phyloP scores from a whole-genome alignment of 805 yeast genomes.

The Teunomyces pallodes region DNA sequence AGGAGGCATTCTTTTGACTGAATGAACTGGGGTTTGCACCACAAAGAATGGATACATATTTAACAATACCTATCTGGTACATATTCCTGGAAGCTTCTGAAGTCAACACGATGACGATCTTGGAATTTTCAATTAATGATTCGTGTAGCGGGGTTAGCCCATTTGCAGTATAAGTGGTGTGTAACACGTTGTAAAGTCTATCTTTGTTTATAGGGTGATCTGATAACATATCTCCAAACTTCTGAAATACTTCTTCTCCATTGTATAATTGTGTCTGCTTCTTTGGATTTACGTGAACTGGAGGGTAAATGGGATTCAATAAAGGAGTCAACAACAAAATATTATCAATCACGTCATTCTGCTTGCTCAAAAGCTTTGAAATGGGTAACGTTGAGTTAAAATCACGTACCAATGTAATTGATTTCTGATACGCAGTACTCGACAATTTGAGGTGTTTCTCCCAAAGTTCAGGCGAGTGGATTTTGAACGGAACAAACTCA shows the following conservation, averaged over 20 bases:
- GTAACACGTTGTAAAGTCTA: constrained; percentile 46
- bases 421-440: constrained; percentile 45
- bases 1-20: constrained; percentile 15
- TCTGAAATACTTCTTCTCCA: constrained; percentile 53
- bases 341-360: constrained; percentile 20
- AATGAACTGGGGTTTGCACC: constrained; percentile 41
- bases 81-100: constrained; percentile 59
- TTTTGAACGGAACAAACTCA: constrained; percentile 20
- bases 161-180: constrained; percentile 57
- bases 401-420: constrained; percentile 55
- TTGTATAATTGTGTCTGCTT: constrained; percentile 22
- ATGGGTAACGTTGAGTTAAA: constrained; percentile 50
- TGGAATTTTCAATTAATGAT: constrained; percentile 48
- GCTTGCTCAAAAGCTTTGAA: constrained; percentile 32
- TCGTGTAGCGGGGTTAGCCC: constrained; percentile 58
- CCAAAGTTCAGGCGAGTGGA: constrained; percentile 33
- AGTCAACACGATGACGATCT: constrained; percentile 51
- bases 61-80: constrained; percentile 61
- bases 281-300: not conserved
- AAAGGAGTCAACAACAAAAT: constrained; percentile 38
- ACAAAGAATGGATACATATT: constrained; percentile 54
- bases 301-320: constrained; percentile 34
- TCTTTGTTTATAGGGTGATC: constrained; percentile 26
- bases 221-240: constrained; percentile 48
- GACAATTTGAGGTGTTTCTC: constrained; percentile 43